These are phyloP conservation scores for Coprinopsis sp. DNA, from an alignment of 768 basidiomycete species.

Conservation along the genomic window DNA sequence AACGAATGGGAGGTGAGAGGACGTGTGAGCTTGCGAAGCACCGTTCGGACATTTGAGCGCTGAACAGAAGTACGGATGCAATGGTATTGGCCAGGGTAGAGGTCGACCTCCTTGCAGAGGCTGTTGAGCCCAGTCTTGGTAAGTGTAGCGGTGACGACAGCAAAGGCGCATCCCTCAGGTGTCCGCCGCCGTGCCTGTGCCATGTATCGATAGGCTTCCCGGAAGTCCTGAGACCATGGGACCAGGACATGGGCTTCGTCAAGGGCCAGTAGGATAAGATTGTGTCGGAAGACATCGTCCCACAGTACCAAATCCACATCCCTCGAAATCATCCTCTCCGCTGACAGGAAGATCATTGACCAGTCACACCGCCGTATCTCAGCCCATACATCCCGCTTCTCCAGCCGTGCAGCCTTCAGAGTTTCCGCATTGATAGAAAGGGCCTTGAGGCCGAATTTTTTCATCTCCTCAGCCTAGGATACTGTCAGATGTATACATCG, in stretches of 20 bases:
- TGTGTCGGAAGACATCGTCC: constrained; percentile 14
- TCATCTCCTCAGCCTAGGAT: constrained; percentile 16
- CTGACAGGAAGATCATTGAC: constrained; percentile 19
- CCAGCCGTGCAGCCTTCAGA: constrained; percentile 8
- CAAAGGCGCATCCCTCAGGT: constrained; percentile 13
- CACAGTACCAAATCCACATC: constrained; percentile 16
- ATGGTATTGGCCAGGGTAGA: constrained; percentile 6
- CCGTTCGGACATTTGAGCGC: constrained; percentile 14
- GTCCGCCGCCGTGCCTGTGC: constrained; percentile 11
- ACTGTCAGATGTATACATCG: constrained; percentile 1
- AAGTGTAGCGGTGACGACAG: constrained; percentile 14
- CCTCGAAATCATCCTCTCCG: constrained; percentile 15
- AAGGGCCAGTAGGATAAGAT: constrained; percentile 19
- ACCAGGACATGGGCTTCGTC: constrained; percentile 22
- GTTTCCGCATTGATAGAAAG: constrained; percentile 18
- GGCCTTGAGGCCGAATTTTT: constrained; percentile 14
- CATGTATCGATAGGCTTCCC: constrained; percentile 17
- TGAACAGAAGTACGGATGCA: constrained; percentile 12
- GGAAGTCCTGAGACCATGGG: constrained; percentile 20
- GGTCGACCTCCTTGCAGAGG: constrained; percentile 9
- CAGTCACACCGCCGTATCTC: constrained; percentile 18
- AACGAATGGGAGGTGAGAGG: constrained; percentile 12
- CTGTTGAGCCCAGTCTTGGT: constrained; percentile 4
- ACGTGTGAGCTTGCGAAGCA: constrained; percentile 13
- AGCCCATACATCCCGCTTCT: constrained; percentile 15